These are phyloP conservation scores for Gymnopilus dilepis DNA, from an alignment of 768 basidiomycete species.

Conservation along the genomic window DNA sequence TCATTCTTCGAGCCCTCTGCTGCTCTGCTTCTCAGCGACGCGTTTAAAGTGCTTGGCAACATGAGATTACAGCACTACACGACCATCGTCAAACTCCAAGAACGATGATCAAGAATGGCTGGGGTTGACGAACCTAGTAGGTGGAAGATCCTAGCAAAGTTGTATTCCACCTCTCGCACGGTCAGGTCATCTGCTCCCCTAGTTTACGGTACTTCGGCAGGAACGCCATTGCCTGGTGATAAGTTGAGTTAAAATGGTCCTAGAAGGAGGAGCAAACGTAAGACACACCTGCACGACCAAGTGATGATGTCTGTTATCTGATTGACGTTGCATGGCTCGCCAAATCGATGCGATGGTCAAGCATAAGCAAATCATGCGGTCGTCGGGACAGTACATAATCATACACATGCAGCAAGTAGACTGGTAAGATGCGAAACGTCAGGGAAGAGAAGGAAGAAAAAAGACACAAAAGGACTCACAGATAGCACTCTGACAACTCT, in stretches of 20 bases:
- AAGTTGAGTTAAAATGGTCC: background rate
- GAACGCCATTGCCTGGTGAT: slow-evolving; percentile 77
- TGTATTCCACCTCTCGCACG: slow-evolving; percentile 86
- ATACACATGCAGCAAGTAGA: slow-evolving; percentile 88
- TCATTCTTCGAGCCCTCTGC: too few relatives aligned
- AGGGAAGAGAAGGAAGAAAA: background rate
- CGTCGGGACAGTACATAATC: slow-evolving; percentile 81
- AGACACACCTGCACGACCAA: slow-evolving; percentile 67
- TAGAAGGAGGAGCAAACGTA: background rate
- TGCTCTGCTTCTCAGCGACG: slow-evolving; percentile 52
- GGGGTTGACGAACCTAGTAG: slow-evolving; percentile 70
- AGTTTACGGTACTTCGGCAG: slow-evolving; percentile 79
- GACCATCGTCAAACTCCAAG: background rate
- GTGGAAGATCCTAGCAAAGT: slow-evolving; percentile 92
- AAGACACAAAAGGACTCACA: slow-evolving; percentile 60
- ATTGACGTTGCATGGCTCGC: slow-evolving; percentile 90
- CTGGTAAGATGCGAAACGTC: slow-evolving; percentile 46
- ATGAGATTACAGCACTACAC: slow-evolving; percentile 75
- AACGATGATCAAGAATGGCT: background rate
- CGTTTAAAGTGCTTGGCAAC: slow-evolving; percentile 86
- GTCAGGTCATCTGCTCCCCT: slow-evolving; percentile 49
- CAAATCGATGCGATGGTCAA: slow-evolving; percentile 88
- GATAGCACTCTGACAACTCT: slow-evolving; percentile 89
- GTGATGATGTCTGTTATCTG: slow-evolving; percentile 93
- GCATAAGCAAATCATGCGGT: slow-evolving; percentile 84